Base-by-base conservation (phyloP, 805 yeast species). In the Hanseniaspora hatyaiensis region DNA sequence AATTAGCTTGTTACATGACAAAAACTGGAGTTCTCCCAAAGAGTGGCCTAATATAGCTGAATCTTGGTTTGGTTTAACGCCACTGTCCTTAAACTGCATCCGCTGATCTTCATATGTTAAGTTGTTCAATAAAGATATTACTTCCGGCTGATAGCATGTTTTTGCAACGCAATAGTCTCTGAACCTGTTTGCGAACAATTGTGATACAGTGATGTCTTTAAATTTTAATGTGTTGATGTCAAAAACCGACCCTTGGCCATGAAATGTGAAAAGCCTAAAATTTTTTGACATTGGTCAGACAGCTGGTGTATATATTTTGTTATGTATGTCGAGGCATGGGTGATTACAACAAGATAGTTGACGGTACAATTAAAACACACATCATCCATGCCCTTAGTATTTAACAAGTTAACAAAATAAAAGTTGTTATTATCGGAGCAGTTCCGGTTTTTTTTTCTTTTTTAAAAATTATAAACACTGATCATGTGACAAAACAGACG, bases 231-330 rank as follows among this genome's bases (percentile, higher is more conserved):
- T 26, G 57, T 51, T 24, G 57, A 55, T 22, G 58, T 51, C 46
- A 53, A 58, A 41, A 56, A 45, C 9, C 53, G 65, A 59, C 4
- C 66, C 66, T 52, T 62, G 66, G 11, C 66, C 66, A 13, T 65
- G 65, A 43, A 62, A 61, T 2, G 65, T 60, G 8, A 62, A 42
- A 16, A 61, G 41, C 47, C 55, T 57, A 2, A 45, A 30, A 3
- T n/a, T 15, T 22, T 45, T 45, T 3, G 49, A 45, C 47, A 42
- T 24, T 4, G 13, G 11, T 37, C 22, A 13, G 15, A 8, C 16
- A 15, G 34, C 9, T 31, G 16, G 3, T 34, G 12, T n/a, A 22
- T 32, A 6, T n/a, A 13, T 11, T 20, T 13, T 11, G 3, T 5
- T 39, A 3, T 11, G 23, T 26, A 4, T 28, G 8, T 4, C 13